A percentile compares a stretch with the other conserved stretches of the same genome.
These are phyloP conservation scores for Neospora caninum DNA, from an alignment of 169 alveolate species.

Conservation along the genomic window DNA sequence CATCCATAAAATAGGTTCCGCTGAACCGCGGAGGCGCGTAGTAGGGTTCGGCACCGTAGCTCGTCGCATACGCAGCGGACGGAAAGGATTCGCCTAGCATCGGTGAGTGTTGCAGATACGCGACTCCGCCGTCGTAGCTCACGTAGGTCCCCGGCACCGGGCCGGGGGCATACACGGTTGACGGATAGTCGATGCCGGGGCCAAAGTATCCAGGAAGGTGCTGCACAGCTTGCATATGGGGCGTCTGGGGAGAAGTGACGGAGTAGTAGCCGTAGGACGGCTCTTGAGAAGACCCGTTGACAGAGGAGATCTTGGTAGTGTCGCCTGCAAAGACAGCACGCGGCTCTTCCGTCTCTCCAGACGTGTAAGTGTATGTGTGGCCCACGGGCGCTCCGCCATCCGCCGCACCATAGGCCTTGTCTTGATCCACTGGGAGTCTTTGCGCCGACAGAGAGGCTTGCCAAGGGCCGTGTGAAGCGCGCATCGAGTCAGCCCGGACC, in stretches of 20 bases:
- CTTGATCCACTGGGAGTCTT: too few relatives aligned
- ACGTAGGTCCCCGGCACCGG: not conserved
- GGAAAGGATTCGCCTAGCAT: not conserved
- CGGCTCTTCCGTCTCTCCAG: not conserved
- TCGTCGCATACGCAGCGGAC: not conserved
- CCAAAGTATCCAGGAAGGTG: not conserved
- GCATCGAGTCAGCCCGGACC: not conserved
- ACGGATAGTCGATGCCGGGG: not conserved
- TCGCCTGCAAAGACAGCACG: not conserved
- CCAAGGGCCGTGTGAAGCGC: too few relatives aligned
- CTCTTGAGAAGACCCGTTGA: not conserved
- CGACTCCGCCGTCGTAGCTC: not conserved
- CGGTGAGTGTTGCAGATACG: not conserved
- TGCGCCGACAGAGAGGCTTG: too few relatives aligned
- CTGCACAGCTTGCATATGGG: not conserved
- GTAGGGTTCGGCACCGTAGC: not conserved
- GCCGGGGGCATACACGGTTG: not conserved
- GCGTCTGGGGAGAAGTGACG: not conserved
- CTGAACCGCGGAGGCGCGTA: not conserved
- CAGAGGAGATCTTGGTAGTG: not conserved
- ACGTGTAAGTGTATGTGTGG: not conserved
- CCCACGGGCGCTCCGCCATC: not conserved
- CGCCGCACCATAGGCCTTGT: too few relatives aligned
- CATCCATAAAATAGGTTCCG: not conserved
- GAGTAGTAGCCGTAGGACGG: not conserved